Conservation (phyloP, 805 yeast genomes). For the Dipodascus geniculatus region DNA sequence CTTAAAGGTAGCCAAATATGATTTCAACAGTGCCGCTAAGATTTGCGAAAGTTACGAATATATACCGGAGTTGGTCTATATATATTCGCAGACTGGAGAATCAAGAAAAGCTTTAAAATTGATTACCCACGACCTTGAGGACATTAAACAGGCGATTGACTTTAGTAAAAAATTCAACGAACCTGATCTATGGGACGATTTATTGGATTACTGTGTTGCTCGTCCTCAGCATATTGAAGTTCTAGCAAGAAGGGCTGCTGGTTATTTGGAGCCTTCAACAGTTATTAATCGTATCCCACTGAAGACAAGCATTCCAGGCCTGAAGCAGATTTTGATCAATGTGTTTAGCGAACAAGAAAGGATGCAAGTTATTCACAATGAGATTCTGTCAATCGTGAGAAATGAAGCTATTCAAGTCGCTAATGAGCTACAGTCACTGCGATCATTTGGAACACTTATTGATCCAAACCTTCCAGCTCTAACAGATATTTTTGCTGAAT, state of each 20-base stretch:
- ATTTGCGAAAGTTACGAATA: slow-evolving; percentile 44
- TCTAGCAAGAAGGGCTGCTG: slow-evolving; percentile 37
- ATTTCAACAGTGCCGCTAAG: slow-evolving; percentile 57
- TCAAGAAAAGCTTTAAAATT: slow-evolving; percentile 61
- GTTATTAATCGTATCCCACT: slow-evolving; percentile 56
- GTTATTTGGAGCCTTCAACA: slow-evolving; percentile 48
- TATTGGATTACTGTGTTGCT: slow-evolving; percentile 57
- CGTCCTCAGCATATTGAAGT: slow-evolving; percentile 68
- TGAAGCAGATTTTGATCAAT: slow-evolving; percentile 46
- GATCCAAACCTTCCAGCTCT: slow-evolving; percentile 10
- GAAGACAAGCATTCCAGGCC: slow-evolving; percentile 49
- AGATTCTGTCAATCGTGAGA: slow-evolving; percentile 43
- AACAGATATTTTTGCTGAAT: neutral
- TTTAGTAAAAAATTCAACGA: slow-evolving; percentile 64
- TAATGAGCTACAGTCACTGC: slow-evolving; percentile 19
- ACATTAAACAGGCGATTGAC: slow-evolving; percentile 71
- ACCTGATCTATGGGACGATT: slow-evolving; percentile 66
- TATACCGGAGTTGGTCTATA: slow-evolving; percentile 64
- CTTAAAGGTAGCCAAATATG: slow-evolving; percentile 44
- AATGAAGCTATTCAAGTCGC: slow-evolving; percentile 36
- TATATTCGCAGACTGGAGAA: slow-evolving; percentile 76
- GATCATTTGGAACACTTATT: slow-evolving; percentile 26
- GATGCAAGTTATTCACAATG: slow-evolving; percentile 34
- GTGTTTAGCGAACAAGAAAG: slow-evolving; percentile 56
- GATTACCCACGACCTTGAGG: slow-evolving; percentile 67